phyloP scores from a whole-genome alignment of 371 early-diverging fungal species.

The Mortierella sp. region DNA sequence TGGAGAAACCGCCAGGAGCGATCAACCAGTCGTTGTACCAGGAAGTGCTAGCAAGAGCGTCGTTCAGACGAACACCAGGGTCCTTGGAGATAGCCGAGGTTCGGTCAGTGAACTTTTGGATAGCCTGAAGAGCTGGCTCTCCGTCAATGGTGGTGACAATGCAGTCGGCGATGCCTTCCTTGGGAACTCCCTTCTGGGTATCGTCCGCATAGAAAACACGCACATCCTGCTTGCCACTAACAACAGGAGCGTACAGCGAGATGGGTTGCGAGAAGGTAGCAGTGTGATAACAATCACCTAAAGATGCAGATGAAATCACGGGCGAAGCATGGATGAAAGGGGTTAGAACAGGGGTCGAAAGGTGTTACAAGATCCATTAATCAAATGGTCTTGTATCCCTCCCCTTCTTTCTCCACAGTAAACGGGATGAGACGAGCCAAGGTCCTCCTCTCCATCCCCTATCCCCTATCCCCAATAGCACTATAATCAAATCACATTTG shows the following conservation, averaged over 20 bases:
- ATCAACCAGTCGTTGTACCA: slow-evolving; percentile 48
- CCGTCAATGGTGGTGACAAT: slow-evolving; percentile 51
- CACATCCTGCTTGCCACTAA: slow-evolving; percentile 32
- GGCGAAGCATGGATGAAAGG: neutral
- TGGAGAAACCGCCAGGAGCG: slow-evolving; percentile 48
- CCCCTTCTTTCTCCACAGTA: neutral
- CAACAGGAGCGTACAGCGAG: slow-evolving; percentile 51
- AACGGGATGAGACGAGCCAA: too few species aligned
- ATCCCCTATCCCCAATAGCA: neutral
- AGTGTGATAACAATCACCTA: slow-evolving; percentile 41
- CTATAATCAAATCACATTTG: neutral
- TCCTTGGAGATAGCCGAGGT: slow-evolving; percentile 51
- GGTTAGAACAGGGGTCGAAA: neutral
- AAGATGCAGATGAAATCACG: neutral
- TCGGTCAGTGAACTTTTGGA: slow-evolving; percentile 49
- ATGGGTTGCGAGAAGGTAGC: slow-evolving; percentile 45
- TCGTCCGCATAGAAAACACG: slow-evolving; percentile 50
- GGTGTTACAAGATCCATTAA: too few species aligned
- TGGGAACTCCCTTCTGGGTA: slow-evolving; percentile 38
- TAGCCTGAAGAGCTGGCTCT: slow-evolving; percentile 45
- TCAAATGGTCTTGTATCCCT: neutral
- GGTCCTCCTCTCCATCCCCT: too few species aligned
- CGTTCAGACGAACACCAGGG: slow-evolving; percentile 54
- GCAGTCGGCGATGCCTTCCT: slow-evolving; percentile 35
- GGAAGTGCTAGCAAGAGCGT: slow-evolving; percentile 52